Percentiles rank a stretch among this genome's conserved stretches.
Evolutionary conservation across 305 asterid species (phyloP).

Genomic region (Fraxinus paxiana): DNA sequence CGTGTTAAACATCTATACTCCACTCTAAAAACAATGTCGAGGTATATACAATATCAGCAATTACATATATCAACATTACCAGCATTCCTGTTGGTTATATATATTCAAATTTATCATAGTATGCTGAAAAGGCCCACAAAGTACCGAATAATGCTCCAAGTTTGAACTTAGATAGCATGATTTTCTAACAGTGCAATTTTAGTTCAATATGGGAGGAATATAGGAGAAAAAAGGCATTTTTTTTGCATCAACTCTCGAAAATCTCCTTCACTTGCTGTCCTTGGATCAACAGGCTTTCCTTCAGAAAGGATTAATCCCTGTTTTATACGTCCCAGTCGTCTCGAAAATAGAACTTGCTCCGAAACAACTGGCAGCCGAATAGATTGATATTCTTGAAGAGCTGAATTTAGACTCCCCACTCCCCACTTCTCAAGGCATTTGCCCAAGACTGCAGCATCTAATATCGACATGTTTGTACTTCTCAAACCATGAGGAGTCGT

Average conservation of each 20-base stretch:
- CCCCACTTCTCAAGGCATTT: conserved; percentile 65
- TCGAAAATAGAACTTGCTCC: conserved; percentile 60
- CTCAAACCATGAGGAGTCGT: conserved; percentile 74
- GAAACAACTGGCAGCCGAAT: conserved; percentile 49
- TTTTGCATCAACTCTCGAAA: conserved; percentile 49
- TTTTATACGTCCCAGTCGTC: conserved; percentile 62
- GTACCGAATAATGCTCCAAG: not conserved
- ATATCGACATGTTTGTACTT: conserved; percentile 84
- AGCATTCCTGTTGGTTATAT: not conserved
- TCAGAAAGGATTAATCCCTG: conserved; percentile 49
- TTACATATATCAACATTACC: not conserved
- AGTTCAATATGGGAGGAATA: conserved; percentile 39
- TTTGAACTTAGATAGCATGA: not conserved
- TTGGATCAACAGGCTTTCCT: conserved; percentile 42
- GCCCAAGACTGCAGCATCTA: conserved; percentile 84
- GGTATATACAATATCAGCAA: not conserved
- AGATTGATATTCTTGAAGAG: conserved; percentile 60
- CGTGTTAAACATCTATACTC: not conserved
- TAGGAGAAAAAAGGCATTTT: conserved; percentile 57
- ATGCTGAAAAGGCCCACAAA: not conserved
- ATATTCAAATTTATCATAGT: not conserved
- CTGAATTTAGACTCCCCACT: conserved; percentile 36
- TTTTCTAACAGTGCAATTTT: not conserved
- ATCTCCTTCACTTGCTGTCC: conserved; percentile 40
- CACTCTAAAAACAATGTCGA: not conserved